Percentiles rank a stretch among this genome's conserved stretches.
These are phyloP conservation scores for Coemansia sp. DNA, from an alignment of 192 early-diverging fungal genomes.

Conservation along the genomic window DNA sequence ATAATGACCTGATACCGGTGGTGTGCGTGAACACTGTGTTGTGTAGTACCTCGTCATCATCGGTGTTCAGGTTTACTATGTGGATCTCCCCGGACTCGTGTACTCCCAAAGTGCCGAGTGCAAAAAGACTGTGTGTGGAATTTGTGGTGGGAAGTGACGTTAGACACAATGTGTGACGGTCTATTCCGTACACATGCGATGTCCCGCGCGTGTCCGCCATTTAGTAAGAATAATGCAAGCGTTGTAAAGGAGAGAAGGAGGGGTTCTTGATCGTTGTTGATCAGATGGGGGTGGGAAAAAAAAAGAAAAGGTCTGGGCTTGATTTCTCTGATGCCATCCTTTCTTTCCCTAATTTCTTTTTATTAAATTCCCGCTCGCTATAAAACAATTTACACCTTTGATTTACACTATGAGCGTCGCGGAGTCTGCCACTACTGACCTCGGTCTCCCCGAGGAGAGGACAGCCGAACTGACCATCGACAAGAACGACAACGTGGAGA, in stretches of 20 bases:
- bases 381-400: background rate
- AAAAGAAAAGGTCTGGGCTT: background rate
- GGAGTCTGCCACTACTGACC: background rate
- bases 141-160: constrained; percentile 16
- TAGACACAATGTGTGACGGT: constrained; percentile 49
- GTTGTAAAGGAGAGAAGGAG: background rate
- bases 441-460: background rate
- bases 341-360: background rate
- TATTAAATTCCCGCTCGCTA: background rate
- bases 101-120: constrained; percentile 42
- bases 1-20: constrained; percentile 28
- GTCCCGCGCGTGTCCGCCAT: constrained; percentile 34
- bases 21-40: constrained; percentile 27
- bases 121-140: constrained; percentile 27
- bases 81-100: constrained; percentile 47
- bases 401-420: constrained; percentile 24
- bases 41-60: constrained; percentile 23
- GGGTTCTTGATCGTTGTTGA: background rate
- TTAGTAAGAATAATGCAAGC: background rate
- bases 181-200: constrained; percentile 52
- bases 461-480: constrained; percentile 16
- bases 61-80: constrained; percentile 40
- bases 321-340: background rate
- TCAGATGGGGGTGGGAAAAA: background rate
- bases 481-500: constrained; percentile 7